Evolutionary conservation across 2,329 filamentous ascomycete species (phyloP), one percentile per base, ranked within the genome.

Genomic region (Fusarium continuum): DNA sequence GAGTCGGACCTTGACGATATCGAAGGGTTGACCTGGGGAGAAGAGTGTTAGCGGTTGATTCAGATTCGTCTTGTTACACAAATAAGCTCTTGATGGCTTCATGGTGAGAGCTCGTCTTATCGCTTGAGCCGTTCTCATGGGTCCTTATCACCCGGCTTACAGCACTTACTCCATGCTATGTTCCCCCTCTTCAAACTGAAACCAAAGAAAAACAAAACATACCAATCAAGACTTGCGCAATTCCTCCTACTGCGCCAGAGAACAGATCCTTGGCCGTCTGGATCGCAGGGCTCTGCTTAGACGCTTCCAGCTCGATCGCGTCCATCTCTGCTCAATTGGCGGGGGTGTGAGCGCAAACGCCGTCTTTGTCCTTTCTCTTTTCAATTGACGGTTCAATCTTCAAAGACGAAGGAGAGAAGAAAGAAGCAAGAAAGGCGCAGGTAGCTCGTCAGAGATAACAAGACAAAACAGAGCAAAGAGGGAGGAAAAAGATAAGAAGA

Each of bases 1-100:
- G 43, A 99, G 85, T 52, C 95, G 91, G 72, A 99, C 95, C 81
- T 99, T 99, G 81, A 99, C 90, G 65, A 97, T 98, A 82, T 97
- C 94, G 75, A 89, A 89, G 56, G 87, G 87, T 76, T 90, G 87
- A 72, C 87, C 87, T 89, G 72, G 16, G 8, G 17, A n/a, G 5
- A n/a, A 23, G 4, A 26, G n/a, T 9, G 48, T 65, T 50, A 65
- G 52, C 23, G 35, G 34, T 31, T 48, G 47, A 16, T 11, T 25
- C n/a, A 8, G 8, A 17, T 17, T 25, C 13, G 14, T 6, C 9
- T 29, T 47, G n/a, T 36, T 25, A 17, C n/a, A 22, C 20, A 35
- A 41, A 13, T 25, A 31, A 28, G 19, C 44, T 32, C 22, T 36
- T 28, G 23, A 46, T 20, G 29, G 41, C 19, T 58, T 45, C 35